Conservation (phyloP, 2,329 filamentous ascomycete species). For the Calonectria hawksworthii region DNA sequence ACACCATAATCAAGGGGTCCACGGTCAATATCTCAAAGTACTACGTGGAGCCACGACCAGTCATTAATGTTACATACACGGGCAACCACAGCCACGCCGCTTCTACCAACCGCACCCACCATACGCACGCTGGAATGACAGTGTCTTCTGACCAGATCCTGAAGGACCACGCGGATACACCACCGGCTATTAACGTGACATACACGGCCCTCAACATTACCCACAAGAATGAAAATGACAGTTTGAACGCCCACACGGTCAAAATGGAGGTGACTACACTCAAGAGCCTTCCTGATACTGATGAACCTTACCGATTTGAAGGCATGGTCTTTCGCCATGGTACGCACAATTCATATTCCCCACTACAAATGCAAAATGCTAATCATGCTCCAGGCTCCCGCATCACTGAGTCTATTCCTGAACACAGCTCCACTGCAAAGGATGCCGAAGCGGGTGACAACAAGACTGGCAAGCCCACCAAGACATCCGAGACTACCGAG, state of each 20-base stretch:
- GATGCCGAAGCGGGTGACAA: too few relatives aligned
- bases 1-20: not conserved
- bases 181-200: not conserved
- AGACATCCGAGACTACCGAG: not conserved
- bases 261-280: not conserved
- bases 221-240: not conserved
- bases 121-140: not conserved
- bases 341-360: not conserved
- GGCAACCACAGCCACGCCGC: not conserved
- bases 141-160: not conserved
- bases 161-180: too few relatives aligned
- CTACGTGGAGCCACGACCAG: not conserved
- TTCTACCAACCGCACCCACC: not conserved
- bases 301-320: too few relatives aligned
- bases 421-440: not conserved
- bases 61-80: not conserved
- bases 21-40: not conserved
- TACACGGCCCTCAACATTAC: not conserved
- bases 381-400: not conserved
- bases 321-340: not conserved
- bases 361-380: not conserved
- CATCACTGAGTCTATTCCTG: not conserved
- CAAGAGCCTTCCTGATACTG: not conserved
- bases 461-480: not conserved
- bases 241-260: not conserved